A percentile compares a stretch with the other conserved stretches of the same genome.
Conservation (phyloP, 805 yeast species). For the Saccharomyces jurei region DNA sequence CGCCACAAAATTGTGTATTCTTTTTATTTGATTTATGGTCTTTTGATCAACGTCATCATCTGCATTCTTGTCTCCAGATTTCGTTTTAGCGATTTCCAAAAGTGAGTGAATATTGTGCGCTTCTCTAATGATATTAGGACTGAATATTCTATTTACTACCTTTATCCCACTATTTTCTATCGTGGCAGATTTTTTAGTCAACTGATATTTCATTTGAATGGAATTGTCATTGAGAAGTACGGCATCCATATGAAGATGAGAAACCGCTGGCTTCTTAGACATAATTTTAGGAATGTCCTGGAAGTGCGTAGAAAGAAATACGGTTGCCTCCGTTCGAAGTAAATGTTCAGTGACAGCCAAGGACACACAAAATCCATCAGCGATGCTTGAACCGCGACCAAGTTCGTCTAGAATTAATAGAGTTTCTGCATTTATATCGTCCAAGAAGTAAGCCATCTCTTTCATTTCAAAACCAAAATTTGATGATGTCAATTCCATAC, state of each 20-base stretch:
- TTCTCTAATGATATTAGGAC: slow-evolving; percentile 17
- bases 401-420: slow-evolving; percentile 47
- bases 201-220: slow-evolving; percentile 29
- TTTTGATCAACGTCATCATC: slow-evolving; percentile 5
- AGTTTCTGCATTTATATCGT: slow-evolving; percentile 25
- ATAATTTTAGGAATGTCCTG: slow-evolving; percentile 34
- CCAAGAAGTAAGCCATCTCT: slow-evolving; percentile 39
- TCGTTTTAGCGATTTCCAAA: slow-evolving; percentile 4
- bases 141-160: slow-evolving; percentile 23
- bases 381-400: slow-evolving; percentile 44
- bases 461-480: slow-evolving; percentile 42
- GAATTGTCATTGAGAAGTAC: slow-evolving; percentile 10
- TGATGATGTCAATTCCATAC: slow-evolving; percentile 31
- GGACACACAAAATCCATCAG: slow-evolving; percentile 48
- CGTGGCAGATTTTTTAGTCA: slow-evolving; percentile 16
- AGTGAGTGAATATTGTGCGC: slow-evolving; percentile 23
- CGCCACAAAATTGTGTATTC: slow-evolving; percentile 23
- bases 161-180: slow-evolving; percentile 30
- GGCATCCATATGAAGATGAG: slow-evolving; percentile 33
- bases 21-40: slow-evolving; percentile 15
- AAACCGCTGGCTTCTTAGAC: slow-evolving; percentile 29
- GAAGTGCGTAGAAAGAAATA: slow-evolving; percentile 41
- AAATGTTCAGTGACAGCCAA: slow-evolving; percentile 37
- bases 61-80: slow-evolving; percentile 4
- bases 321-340: slow-evolving; percentile 22